Evolutionary conservation across 1,284 basidiomycete species (phyloP).

Genomic region (Sphagnurus paluster): DNA sequence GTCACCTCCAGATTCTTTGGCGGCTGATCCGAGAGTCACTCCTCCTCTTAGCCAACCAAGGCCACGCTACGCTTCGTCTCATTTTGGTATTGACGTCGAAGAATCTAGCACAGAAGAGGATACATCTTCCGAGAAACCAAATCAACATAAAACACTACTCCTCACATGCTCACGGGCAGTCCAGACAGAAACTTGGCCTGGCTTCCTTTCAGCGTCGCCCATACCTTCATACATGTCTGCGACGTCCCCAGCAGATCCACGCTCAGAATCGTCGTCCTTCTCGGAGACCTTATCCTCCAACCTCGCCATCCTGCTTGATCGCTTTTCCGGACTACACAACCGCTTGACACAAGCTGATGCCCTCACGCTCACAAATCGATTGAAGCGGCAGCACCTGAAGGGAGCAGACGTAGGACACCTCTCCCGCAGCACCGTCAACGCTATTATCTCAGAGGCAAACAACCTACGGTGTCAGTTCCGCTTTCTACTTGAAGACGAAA

Average conservation of each 20-base stretch:
- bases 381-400: slow-evolving; percentile 89
- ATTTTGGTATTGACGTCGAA: slow-evolving; percentile 39
- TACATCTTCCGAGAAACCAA: slow-evolving; percentile 41
- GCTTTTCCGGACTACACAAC: slow-evolving; percentile 63
- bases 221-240: slow-evolving; percentile 42
- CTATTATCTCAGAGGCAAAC: slow-evolving; percentile 72
- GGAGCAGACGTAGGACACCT: slow-evolving; percentile 87
- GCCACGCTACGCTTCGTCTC: slow-evolving; percentile 40
- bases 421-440: slow-evolving; percentile 80
- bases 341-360: slow-evolving; percentile 84
- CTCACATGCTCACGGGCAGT: slow-evolving; percentile 67
- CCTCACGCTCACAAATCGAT: slow-evolving; percentile 81
- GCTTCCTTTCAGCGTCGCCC: slow-evolving; percentile 31
- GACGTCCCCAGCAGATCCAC: slow-evolving; percentile 52
- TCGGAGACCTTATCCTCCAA: slow-evolving; percentile 52
- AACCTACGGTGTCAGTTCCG: slow-evolving; percentile 79
- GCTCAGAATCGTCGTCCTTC: slow-evolving; percentile 69
- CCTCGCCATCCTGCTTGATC: slow-evolving; percentile 70
- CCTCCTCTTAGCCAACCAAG: slow-evolving; percentile 39
- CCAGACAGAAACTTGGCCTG: slow-evolving; percentile 64
- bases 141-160: slow-evolving; percentile 49
- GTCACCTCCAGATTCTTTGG: no score
- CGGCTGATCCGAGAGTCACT: no score
- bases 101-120: no score
- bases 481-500: slow-evolving; percentile 69